phyloP scores from a whole-genome alignment of 768 basidiomycete genomes.

The Lentinula detonsa region DNA sequence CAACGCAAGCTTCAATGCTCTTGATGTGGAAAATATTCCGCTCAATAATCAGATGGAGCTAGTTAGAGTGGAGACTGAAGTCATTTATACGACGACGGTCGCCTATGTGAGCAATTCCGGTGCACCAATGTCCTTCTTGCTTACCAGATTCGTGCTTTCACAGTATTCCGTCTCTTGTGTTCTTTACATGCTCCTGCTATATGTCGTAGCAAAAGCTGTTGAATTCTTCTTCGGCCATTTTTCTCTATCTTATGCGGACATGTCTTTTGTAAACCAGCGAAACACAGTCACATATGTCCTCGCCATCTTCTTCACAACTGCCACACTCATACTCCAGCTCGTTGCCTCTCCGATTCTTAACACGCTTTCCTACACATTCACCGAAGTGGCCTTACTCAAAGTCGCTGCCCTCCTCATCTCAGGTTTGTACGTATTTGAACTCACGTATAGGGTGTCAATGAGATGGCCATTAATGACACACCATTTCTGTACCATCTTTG shows the following conservation, averaged over 20 bases:
- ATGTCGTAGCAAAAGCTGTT: neutral
- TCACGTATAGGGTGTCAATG: neutral
- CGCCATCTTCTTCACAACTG: neutral
- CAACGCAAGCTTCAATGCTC: conserved; percentile 3
- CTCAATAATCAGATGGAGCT: neutral
- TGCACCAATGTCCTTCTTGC: neutral
- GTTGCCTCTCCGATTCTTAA: neutral
- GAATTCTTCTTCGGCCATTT: neutral
- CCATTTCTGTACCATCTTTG: conserved; percentile 3
- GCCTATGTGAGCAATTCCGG: neutral
- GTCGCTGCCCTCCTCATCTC: neutral
- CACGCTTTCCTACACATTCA: neutral
- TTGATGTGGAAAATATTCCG: neutral
- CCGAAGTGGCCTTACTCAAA: neutral
- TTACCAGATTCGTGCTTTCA: neutral
- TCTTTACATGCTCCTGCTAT: conserved; percentile 1
- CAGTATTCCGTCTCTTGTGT: neutral
- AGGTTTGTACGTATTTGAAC: neutral
- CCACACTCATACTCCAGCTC: neutral
- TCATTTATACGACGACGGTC: neutral
- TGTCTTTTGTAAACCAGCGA: neutral
- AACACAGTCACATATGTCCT: neutral
- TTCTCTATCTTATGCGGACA: neutral
- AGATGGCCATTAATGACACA: conserved; percentile 1
- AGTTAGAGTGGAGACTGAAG: neutral